Evolutionary conservation across 1,139 yeast genomes (phyloP), one percentile per base, ranked within the genome.

Genomic region (Pichia sp.): DNA sequence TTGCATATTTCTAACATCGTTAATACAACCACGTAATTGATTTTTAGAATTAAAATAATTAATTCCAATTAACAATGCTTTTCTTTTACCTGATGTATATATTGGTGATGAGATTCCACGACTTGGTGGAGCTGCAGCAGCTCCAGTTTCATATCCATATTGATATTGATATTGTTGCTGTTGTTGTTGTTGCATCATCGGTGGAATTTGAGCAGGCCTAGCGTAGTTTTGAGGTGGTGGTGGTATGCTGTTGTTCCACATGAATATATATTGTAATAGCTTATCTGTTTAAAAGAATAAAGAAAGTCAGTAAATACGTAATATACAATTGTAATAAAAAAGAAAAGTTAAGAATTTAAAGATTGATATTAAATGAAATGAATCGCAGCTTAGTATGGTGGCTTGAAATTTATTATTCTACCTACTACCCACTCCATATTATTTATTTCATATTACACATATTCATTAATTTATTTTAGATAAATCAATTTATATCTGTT

Each of bases 11-110:
- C 74, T 70, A 31, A 78, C 86, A 64, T 84, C 94, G 59, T 90
- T 90, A 63, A 90, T 85, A 64, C 97, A 89, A 1, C 97, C 97
- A 45, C 82, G 70, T 50, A 90, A 70, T 52, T 74, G 80, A 61
- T 80, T 82, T 41, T 66, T 67, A n/a, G 83, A 65, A 10, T 95
- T 95, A 55, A 80, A 71, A 65, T 90, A 90, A 67, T 90, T 90
- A 65, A 87, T 84, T 9, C 97, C 97, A 45, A 90, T 73, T 47
- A 89, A 65, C 48, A 90, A 65, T 1, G 97, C 97, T 68, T 89
- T 90, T 54, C 82, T 78, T 41, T 58, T 51, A 16, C 65, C 65
- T n/a, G 23, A 51, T 45, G 6, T 24, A 20, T 33, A 24, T 24
- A 33, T 23, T 24, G 36, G 10, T 16, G 16, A 16, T 16, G 16